Base-by-base conservation (phyloP, 2,329 filamentous ascomycete species). In the Cladosporium sp. region DNA sequence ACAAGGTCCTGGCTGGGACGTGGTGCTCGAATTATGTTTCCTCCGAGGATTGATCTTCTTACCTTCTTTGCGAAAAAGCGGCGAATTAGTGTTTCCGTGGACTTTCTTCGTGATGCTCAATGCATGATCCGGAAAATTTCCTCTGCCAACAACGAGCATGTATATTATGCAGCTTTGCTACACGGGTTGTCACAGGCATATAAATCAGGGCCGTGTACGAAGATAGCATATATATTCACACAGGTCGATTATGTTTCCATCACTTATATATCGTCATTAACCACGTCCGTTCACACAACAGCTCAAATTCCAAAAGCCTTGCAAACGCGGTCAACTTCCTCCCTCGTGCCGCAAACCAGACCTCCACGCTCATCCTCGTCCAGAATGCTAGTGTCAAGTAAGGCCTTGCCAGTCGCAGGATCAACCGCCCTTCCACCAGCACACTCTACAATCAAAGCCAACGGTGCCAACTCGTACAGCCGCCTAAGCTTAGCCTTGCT, bases 371-470 rank as follows among this genome's bases (percentile, higher is more conserved):
- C 74, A 67, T 77, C 75, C 21, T 73, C 73, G 66, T 75, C 70
- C 11, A 49, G 34, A 14, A 77, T 58, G 1, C 67, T 69, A 2
- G 49, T 54, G 5, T 34, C 60, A 23, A 63, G 49, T 2, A 63
- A 49, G 18, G 46, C 60, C 25, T 56, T 56, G 30, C 60, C 60
- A 21, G 32, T 56, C 34, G 65, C 73, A 0, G 85, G 80, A 67
- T 88, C 85, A 0, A 88, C 71, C 0, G 86, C 87, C 59, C 70
- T 75, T 0, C 87, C 87, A 0, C 86, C 86, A 0, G 85, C 86
- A 66, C 85, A 87, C 74, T 89, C 87, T 0, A 89, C 68, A 1
- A 89, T 74, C 28, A 89, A 75, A 0, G 86, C 86, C n/a, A 89
- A 74, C 1, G 87, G 87, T 56, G 80, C 82, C 23, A 89, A 71